Evolutionary conservation across 495 filamentous ascomycete genomes (phyloP), one percentile per base, ranked within the genome.

Genomic region (Rhizodiscina lignyota): DNA sequence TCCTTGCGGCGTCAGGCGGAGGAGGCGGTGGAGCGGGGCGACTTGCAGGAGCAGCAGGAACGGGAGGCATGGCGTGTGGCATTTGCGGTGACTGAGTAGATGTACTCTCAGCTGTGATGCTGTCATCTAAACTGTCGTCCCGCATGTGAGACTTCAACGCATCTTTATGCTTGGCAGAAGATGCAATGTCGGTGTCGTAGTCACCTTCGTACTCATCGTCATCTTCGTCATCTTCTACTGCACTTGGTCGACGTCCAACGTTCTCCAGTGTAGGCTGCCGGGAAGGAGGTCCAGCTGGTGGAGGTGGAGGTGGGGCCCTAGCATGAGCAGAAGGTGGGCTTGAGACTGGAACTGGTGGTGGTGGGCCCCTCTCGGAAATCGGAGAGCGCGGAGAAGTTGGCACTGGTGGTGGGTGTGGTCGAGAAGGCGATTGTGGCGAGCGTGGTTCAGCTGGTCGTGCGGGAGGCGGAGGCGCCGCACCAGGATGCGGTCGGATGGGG

Each of bases 151-250:
- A 53, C 47, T 83, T 91, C 37, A 96, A 53, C 3, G 89, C 87
- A 60, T 94, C 89, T 56, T 91, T 89, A 51, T 89, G 79, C 27
- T 79, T 78, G 6, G 72, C 84, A 20, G 83, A 77, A 30, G 91
- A 79, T 1, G 80, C 86, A 44, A 97, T 94, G 53, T 96, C 89
- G 26, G 89, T 97, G 45, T 96, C 89, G 52, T 97, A 96, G 50
- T 96, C 89, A 15, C 86, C 89, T 53, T 97, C 89, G 51, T 96
- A 96, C 54, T 94, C 89, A 2, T 82, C 92, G 23, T 83, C 63
- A 50, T 89, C 85, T 29, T 86, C 81, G 40, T 73, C 82, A 13
- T 68, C 79, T 27, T 82, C 78, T 20, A 73, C 68, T 26, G 64
- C 58, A 18, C 55, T 54, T 36, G 52, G 45, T 30, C 47, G 43